These are phyloP conservation scores for Tremella mesenterica DNA, from an alignment of 768 basidiomycete genomes.

Conservation along the genomic window DNA sequence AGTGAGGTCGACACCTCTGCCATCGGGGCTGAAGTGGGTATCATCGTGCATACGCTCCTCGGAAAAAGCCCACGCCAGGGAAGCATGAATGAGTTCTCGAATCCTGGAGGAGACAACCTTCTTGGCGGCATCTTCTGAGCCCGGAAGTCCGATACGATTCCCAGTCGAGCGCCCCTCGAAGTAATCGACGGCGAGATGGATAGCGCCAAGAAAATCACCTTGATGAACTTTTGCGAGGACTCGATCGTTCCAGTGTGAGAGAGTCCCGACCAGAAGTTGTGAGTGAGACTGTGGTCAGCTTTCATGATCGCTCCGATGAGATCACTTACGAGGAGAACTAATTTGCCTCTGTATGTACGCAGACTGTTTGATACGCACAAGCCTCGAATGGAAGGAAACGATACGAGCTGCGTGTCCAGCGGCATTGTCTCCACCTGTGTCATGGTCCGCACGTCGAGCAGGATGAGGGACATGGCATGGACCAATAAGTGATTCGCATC, in stretches of 20 bases:
- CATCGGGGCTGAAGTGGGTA: conserved; percentile 71
- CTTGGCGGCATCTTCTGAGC: conserved; percentile 54
- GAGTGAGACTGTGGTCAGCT: conserved; percentile 15
- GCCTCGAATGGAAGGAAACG: background rate
- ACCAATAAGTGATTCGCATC: conserved; percentile 63
- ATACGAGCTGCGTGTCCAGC: conserved; percentile 18
- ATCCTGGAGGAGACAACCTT: conserved; percentile 65
- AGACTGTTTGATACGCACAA: conserved; percentile 54
- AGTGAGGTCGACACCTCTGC: conserved; percentile 85
- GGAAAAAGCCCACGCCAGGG: conserved; percentile 81
- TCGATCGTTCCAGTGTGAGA: conserved; percentile 91
- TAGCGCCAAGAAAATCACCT: conserved; percentile 83
- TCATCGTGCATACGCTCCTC: conserved; percentile 87
- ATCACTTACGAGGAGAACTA: conserved; percentile 75
- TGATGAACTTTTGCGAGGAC: conserved; percentile 71
- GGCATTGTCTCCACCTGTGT: conserved; percentile 45
- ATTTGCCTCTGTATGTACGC: conserved; percentile 74
- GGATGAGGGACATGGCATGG: conserved; percentile 54
- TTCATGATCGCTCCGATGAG: background rate
- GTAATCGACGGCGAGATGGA: conserved; percentile 73
- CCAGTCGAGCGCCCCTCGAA: conserved; percentile 67
- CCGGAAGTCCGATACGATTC: conserved; percentile 77
- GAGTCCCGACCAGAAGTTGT: conserved; percentile 65
- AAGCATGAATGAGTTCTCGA: conserved; percentile 74
- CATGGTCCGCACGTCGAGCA: conserved; percentile 60